These are phyloP conservation scores for Thelonectria olida DNA, from an alignment of 2,329 filamentous ascomycete genomes.

Conservation along the genomic window DNA sequence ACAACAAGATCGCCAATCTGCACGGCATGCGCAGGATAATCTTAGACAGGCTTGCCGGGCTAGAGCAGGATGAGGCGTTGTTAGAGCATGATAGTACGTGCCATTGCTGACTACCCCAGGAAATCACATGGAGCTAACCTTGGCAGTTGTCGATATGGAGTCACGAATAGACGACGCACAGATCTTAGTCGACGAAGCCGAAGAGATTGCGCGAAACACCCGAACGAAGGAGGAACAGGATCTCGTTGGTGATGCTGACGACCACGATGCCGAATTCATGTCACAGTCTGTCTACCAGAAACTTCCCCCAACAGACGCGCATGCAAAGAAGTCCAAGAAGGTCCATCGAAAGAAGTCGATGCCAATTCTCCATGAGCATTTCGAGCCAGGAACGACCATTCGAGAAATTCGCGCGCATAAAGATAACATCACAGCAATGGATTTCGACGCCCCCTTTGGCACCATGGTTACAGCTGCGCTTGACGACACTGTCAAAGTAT, in stretches of 20 bases:
- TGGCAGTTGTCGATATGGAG: slow-evolving; percentile 70
- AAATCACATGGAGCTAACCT: slow-evolving; percentile 42
- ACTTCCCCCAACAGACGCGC: slow-evolving; percentile 68
- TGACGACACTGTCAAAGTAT: slow-evolving; percentile 94
- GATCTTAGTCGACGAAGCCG: slow-evolving; percentile 66
- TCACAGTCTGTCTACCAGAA: slow-evolving; percentile 98
- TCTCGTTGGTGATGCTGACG: slow-evolving; percentile 59
- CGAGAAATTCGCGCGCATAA: slow-evolving; percentile 88
- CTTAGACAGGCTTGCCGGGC: slow-evolving; percentile 81
- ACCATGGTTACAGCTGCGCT: slow-evolving; percentile 91
- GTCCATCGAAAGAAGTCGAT: slow-evolving; percentile 81
- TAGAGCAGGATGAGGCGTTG: slow-evolving; percentile 91
- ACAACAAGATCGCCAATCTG: slow-evolving; percentile 94
- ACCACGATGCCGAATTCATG: slow-evolving; percentile 77
- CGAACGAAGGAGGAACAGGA: slow-evolving; percentile 64
- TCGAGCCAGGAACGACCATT: slow-evolving; percentile 88
- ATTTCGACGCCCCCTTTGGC: slow-evolving; percentile 97
- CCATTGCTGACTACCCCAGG: neutral
- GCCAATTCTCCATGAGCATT: slow-evolving; percentile 95
- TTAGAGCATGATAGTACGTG: slow-evolving; percentile 86
- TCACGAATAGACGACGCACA: slow-evolving; percentile 69
- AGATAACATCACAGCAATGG: slow-evolving; percentile 87
- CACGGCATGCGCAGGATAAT: slow-evolving; percentile 93
- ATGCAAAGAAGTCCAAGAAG: slow-evolving; percentile 59
- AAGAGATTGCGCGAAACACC: slow-evolving; percentile 62